Evolutionary conservation across 176 grass and related monocot genomes (phyloP), one percentile per base, ranked within the genome.

Genomic region (Areca catechu): DNA sequence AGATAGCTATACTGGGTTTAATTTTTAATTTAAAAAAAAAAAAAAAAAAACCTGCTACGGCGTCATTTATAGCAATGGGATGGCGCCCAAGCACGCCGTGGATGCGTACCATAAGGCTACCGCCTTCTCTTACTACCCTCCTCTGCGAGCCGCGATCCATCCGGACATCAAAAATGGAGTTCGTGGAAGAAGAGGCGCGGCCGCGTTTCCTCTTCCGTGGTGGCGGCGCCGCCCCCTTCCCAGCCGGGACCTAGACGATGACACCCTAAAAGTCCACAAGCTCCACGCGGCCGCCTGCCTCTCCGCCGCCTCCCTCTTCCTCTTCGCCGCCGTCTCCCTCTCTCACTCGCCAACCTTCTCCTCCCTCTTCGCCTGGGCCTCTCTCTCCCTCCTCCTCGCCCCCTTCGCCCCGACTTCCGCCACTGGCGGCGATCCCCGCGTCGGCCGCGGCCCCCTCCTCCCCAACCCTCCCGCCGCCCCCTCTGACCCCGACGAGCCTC

Each of bases 81-180:
- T n/a, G n/a, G n/a, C n/a, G n/a, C n/a, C n/a, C n/a, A n/a, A n/a
- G n/a, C n/a, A n/a, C n/a, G n/a, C n/a, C 24, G 24, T 25, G 24
- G 24, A 4, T 25, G 24, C 24, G 24, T 25, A 4, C 24, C 0
- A 29, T 29, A 29, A 6, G 27, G 1, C 27, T 29, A 29, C 27
- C 27, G 5, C 6, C 27, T 29, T 29, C 27, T 6, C 5, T 29
- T 29, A 29, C 27, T 29, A 4, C 27, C 5, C 27, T 7, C 27
- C 27, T 0, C 27, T 29, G 27, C 27, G 27, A 5, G 5, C 27
- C 27, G 9, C 34, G 34, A 14, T 43, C 34, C 0, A 43, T 14
- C 9, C 9, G 34, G 34, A n/a, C n/a, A n/a, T n/a, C n/a, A n/a
- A n/a, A n/a, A 43, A 97, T 97, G 92, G 92, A 97, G 65, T 97